Conservation (phyloP, 2,329 filamentous ascomycete species). For the Thermothelomyces thermophilus region DNA sequence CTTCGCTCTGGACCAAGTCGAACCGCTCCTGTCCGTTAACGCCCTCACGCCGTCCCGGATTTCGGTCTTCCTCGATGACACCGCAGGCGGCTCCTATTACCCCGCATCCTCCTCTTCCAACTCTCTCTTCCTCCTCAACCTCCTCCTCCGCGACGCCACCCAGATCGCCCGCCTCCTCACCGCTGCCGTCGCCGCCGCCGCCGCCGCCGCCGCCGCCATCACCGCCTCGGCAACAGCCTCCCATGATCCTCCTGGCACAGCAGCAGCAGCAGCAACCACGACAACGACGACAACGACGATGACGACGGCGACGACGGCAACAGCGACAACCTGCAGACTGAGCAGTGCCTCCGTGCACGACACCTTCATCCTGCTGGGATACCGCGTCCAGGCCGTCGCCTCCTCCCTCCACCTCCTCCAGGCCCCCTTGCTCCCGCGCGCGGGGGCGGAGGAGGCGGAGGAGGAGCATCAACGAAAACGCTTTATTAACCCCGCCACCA, state of each 20-base stretch:
- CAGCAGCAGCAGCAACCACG: too few relatives aligned
- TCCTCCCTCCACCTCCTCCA: too few relatives aligned
- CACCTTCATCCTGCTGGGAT: constrained; percentile 23
- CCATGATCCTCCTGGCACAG: too few relatives aligned
- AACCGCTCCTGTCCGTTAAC: not conserved
- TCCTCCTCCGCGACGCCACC: constrained; percentile 1
- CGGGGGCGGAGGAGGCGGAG: too few relatives aligned
- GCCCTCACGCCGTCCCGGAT: not conserved
- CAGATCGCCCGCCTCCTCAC: constrained; percentile 1
- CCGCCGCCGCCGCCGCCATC: not conserved
- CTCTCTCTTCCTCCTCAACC: not conserved
- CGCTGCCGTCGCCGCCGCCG: not conserved
- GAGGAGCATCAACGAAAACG: too few relatives aligned
- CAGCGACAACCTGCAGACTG: too few relatives aligned
- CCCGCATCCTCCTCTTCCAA: not conserved
- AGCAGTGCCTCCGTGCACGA: constrained; percentile 25
- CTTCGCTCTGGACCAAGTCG: not conserved
- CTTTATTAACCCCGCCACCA: too few relatives aligned
- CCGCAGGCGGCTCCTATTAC: not conserved
- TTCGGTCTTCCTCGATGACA: too few relatives aligned
- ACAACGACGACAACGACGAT: too few relatives aligned
- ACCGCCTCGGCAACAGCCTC: too few relatives aligned
- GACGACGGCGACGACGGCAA: too few relatives aligned
- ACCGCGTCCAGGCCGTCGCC: constrained; percentile 23
- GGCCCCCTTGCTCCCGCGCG: too few relatives aligned